Percentiles rank a stretch among this genome's conserved stretches.
Conservation (phyloP, 257 asterid species). For the Echites panduratus region DNA sequence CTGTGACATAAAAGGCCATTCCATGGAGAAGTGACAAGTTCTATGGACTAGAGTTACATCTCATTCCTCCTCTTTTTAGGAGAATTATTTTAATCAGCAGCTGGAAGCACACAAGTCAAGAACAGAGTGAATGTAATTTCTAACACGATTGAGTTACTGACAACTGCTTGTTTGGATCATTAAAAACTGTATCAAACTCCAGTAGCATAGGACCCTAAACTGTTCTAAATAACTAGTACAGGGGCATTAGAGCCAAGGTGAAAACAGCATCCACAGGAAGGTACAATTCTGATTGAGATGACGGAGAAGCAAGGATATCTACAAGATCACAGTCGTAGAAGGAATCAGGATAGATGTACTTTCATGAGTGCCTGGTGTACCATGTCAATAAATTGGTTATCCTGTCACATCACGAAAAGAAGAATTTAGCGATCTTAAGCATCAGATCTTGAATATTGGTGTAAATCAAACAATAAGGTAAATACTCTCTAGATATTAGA, state of each 20-base stretch:
- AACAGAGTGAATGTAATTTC: background rate
- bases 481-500: background rate
- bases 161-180: background rate
- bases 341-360: conserved; percentile 28
- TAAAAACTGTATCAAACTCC: background rate
- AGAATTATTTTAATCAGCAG: background rate
- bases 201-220: background rate
- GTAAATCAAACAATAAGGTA: background rate
- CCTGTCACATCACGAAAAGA: conserved; percentile 23
- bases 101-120: background rate
- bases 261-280: conserved; percentile 1
- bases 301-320: conserved; percentile 1
- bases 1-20: too few species aligned
- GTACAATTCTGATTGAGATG: background rate
- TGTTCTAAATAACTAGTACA: background rate
- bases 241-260: background rate
- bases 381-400: conserved; percentile 41
- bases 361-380: conserved; percentile 31
- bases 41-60: background rate
- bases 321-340: conserved; percentile 3
- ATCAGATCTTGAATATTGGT: background rate
- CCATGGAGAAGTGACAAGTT: background rate
- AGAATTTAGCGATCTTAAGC: background rate
- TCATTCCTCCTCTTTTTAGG: background rate
- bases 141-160: background rate